Evolutionary conservation across 257 asterid genomes (phyloP).

Genomic region (Leptodermis oblonga): DNA sequence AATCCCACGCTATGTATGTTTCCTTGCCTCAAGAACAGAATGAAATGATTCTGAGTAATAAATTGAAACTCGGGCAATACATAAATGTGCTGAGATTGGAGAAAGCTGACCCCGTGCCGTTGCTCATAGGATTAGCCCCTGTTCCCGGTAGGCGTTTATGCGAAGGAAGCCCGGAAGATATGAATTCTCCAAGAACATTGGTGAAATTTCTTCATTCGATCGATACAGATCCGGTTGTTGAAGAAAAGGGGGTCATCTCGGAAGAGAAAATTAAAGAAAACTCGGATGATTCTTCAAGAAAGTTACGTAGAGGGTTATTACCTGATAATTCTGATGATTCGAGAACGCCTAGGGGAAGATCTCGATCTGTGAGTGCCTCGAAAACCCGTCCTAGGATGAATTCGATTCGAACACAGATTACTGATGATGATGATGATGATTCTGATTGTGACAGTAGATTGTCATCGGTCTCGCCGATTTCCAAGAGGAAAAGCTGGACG

Average conservation of each 20-base stretch:
- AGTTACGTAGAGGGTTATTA: constrained; percentile 18
- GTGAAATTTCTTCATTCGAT: constrained; percentile 26
- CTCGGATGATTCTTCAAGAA: constrained; percentile 21
- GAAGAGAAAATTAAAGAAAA: constrained; percentile 39
- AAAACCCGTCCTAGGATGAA: constrained; percentile 24
- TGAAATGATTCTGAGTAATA: constrained; percentile 57
- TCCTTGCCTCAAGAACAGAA: constrained; percentile 55
- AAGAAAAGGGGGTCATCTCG: constrained; percentile 62
- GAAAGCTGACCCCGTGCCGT: constrained; percentile 54
- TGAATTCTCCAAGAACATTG: constrained; percentile 29
- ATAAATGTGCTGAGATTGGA: constrained; percentile 45
- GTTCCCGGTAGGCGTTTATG: constrained; percentile 58
- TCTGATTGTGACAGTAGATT: constrained; percentile 43
- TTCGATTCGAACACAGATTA: constrained; percentile 5
- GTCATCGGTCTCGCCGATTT: constrained; percentile 31
- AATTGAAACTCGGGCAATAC: constrained; percentile 58
- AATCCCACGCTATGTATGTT: constrained; percentile 57
- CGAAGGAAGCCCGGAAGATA: constrained; percentile 57
- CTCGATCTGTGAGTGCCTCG: constrained; percentile 39
- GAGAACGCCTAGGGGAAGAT: constrained; percentile 17
- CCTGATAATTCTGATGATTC: constrained; percentile 28
- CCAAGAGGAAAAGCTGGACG: constrained; percentile 72
- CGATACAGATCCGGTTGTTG: constrained; percentile 38
- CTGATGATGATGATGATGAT: constrained; percentile 35
- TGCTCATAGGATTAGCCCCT: constrained; percentile 49